phyloP scores from a whole-genome alignment of 139 green algal species.

The Micractinium sp. region DNA sequence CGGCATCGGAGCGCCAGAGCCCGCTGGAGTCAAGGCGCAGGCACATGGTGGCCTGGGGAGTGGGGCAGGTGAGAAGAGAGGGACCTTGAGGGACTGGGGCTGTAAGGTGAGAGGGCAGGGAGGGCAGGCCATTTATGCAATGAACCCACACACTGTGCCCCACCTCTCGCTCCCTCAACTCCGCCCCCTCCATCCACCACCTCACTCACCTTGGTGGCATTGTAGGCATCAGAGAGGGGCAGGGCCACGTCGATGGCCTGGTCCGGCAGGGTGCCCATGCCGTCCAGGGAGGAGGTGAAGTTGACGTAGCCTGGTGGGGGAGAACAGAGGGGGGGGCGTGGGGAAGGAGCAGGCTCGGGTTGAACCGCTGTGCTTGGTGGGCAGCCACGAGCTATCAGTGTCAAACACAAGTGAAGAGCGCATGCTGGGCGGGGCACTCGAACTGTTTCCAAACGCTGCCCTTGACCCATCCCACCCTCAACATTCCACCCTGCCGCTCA shows the following conservation, averaged over 20 bases:
- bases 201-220: not conserved
- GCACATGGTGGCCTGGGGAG: constrained; percentile 9
- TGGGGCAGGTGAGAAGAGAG: not conserved
- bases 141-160: not conserved
- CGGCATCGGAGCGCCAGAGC: constrained; percentile 9
- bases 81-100: not conserved
- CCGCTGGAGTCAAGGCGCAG: constrained; percentile 17
- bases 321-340: not conserved
- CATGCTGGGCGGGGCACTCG: not conserved
- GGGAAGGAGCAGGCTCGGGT: not conserved
- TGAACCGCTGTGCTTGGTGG: no score
- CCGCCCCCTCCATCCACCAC: not conserved
- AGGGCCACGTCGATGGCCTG: not conserved
- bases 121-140: not conserved
- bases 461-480: not conserved
- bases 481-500: not conserved
- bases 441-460: no score
- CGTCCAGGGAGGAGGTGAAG: not conserved
- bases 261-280: not conserved
- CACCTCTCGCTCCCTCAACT: not conserved
- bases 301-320: constrained; percentile 5
- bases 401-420: not conserved
- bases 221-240: constrained; percentile 7
- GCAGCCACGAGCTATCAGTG: no score
- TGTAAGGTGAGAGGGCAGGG: no score